Evolutionary conservation across 495 filamentous ascomycete genomes (phyloP).

Genomic region (Talaromyces trachyspermus): DNA sequence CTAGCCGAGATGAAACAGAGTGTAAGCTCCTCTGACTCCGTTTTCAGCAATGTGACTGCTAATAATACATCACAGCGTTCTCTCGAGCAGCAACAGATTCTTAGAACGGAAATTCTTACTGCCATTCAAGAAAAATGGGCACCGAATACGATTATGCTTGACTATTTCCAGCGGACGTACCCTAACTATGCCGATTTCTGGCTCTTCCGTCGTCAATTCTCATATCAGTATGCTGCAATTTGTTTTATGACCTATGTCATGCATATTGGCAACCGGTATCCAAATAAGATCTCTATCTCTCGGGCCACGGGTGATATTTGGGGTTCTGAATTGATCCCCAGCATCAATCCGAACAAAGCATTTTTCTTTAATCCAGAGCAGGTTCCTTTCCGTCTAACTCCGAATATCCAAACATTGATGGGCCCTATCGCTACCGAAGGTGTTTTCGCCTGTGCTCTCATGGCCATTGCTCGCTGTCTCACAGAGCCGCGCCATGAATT

Average conservation of each 20-base stretch:
- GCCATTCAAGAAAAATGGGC: constrained; percentile 91
- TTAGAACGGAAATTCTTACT: constrained; percentile 74
- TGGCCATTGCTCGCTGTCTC: constrained; percentile 92
- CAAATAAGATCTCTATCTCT: constrained; percentile 88
- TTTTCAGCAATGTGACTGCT: not conserved
- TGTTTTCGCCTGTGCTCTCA: constrained; percentile 82
- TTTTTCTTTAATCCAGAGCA: constrained; percentile 91
- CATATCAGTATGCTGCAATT: constrained; percentile 90
- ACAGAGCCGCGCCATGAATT: constrained; percentile 87
- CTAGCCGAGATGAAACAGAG: constrained; percentile 59
- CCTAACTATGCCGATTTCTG: constrained; percentile 91
- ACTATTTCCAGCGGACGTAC: constrained; percentile 86
- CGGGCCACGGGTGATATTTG: constrained; percentile 87
- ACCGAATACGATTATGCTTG: constrained; percentile 65
- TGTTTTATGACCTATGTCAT: constrained; percentile 99
- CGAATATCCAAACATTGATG: constrained; percentile 91
- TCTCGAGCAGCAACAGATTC: constrained; percentile 59
- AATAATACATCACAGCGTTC: constrained; percentile 42
- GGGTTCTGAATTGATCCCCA: constrained; percentile 87
- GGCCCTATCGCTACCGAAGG: constrained; percentile 93
- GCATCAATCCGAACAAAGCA: constrained; percentile 70
- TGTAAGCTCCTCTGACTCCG: constrained; percentile 36
- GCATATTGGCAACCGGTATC: constrained; percentile 89
- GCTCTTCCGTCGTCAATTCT: constrained; percentile 93
- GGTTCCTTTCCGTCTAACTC: constrained; percentile 94